These are phyloP conservation scores for Tirmania nivea DNA, from an alignment of 495 filamentous ascomycete genomes.

Conservation along the genomic window DNA sequence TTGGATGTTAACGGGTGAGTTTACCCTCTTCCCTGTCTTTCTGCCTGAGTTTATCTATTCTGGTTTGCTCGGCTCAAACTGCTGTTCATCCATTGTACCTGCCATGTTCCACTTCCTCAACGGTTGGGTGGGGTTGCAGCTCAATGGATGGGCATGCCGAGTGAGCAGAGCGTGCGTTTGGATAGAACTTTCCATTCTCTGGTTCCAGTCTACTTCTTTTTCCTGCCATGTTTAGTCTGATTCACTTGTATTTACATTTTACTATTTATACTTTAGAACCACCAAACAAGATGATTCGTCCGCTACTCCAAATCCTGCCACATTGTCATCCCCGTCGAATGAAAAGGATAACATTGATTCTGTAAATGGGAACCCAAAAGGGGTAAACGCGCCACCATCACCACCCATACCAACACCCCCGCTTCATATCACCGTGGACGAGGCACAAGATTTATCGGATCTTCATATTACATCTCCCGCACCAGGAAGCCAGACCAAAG, in stretches of 20 bases:
- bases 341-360: conserved; percentile 11
- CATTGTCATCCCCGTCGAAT: conserved; percentile 10
- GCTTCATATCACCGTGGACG: conserved; percentile 14
- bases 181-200: conserved; percentile 2
- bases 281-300: conserved; percentile 21
- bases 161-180: conserved; percentile 5
- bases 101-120: conserved; percentile 12
- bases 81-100: conserved; percentile 6
- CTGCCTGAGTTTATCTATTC: conserved; percentile 18
- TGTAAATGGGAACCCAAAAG: conserved; percentile 18
- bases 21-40: conserved; percentile 21
- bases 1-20: conserved; percentile 21
- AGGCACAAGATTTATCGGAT: conserved; percentile 17
- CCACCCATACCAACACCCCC: conserved; percentile 20
- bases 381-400: conserved; percentile 19
- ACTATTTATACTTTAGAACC: conserved; percentile 14
- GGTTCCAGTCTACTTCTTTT: not conserved
- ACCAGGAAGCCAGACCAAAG: not conserved
- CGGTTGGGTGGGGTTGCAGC: conserved; percentile 9
- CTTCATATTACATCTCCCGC: conserved; percentile 15
- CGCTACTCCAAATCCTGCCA: conserved; percentile 14
- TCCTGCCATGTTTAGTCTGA: not conserved
- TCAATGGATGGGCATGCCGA: conserved; percentile 9
- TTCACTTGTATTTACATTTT: conserved; percentile 9
- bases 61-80: conserved; percentile 10